Evolutionary conservation across 2,329 filamentous ascomycete species (phyloP).

Genomic region (Elsinoe australis): DNA sequence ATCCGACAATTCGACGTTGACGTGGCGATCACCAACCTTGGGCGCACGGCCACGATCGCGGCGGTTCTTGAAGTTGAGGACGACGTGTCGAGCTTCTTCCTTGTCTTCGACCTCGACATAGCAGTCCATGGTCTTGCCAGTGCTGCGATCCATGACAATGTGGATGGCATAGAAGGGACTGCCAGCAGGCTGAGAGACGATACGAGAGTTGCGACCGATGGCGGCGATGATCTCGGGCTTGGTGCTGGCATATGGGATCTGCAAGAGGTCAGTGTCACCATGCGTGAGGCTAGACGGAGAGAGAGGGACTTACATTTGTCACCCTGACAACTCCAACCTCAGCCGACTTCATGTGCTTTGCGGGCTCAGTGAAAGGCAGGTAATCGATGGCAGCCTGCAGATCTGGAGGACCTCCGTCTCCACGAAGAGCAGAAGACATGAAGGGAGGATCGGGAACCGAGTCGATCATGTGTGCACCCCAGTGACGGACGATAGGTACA

Average conservation of each 20-base stretch:
- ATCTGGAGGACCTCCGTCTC: constrained; percentile 19
- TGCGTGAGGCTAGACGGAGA: background rate
- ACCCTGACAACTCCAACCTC: constrained; percentile 30
- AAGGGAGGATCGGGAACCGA: constrained; percentile 17
- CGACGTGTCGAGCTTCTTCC: constrained; percentile 34
- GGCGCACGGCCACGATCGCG: constrained; percentile 33
- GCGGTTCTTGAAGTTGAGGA: constrained; percentile 33
- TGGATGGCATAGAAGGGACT: constrained; percentile 42
- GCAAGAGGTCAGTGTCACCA: constrained; percentile 19
- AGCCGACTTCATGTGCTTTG: constrained; percentile 1
- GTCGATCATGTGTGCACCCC: constrained; percentile 15
- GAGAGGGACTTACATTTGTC: constrained; percentile 24
- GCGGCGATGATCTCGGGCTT: constrained; percentile 43
- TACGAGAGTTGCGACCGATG: constrained; percentile 37
- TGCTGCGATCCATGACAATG: constrained; percentile 51
- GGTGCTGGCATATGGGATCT: constrained; percentile 47
- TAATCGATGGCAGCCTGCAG: constrained; percentile 25
- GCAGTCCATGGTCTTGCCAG: constrained; percentile 50
- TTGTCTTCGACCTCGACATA: constrained; percentile 41
- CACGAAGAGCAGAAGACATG: constrained; percentile 11
- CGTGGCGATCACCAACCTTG: constrained; percentile 42
- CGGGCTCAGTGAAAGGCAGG: constrained; percentile 27
- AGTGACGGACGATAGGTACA: constrained; percentile 2
- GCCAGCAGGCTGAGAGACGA: constrained; percentile 29
- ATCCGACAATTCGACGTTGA: constrained; percentile 40